Percentiles rank a stretch among this genome's conserved stretches.
These are phyloP conservation scores for Saururus chinensis DNA, from an alignment of 164 flowering plant species.

Conservation along the genomic window DNA sequence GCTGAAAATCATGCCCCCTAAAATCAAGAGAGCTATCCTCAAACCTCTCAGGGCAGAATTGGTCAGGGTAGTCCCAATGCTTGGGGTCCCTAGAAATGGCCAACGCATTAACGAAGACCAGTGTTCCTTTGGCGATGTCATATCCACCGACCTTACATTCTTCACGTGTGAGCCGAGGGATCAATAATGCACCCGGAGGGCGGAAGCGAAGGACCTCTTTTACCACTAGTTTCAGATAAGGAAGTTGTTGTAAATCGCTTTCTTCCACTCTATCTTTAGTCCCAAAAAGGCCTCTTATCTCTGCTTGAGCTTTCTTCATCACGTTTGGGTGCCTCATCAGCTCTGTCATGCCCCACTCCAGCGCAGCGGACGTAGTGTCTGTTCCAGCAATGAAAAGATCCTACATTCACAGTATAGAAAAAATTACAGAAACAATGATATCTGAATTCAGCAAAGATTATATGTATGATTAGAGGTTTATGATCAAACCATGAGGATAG, in stretches of 20 bases:
- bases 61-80: conserved; percentile 1
- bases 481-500: conserved; percentile 2
- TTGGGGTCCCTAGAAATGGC: conserved; percentile 2
- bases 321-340: neutral
- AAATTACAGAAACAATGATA: no score
- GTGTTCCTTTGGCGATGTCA: neutral
- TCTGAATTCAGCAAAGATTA: neutral
- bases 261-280: neutral
- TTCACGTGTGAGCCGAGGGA: neutral
- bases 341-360: conserved; percentile 7
- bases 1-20: conserved; percentile 1
- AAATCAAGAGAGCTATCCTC: neutral
- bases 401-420: neutral
- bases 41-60: conserved; percentile 6
- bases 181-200: neutral
- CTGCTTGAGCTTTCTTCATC: conserved; percentile 5
- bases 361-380: neutral
- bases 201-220: conserved; percentile 3
- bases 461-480: no score
- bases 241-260: neutral
- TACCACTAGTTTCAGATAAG: neutral
- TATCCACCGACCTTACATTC: neutral
- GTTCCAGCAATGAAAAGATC: conserved; percentile 5
- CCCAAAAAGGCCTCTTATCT: conserved; percentile 1
- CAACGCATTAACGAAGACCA: neutral